Percentiles rank a stretch among this genome's conserved stretches.
Evolutionary conservation across 106 monocot species (phyloP).

Genomic region (Vanilla planifolia): DNA sequence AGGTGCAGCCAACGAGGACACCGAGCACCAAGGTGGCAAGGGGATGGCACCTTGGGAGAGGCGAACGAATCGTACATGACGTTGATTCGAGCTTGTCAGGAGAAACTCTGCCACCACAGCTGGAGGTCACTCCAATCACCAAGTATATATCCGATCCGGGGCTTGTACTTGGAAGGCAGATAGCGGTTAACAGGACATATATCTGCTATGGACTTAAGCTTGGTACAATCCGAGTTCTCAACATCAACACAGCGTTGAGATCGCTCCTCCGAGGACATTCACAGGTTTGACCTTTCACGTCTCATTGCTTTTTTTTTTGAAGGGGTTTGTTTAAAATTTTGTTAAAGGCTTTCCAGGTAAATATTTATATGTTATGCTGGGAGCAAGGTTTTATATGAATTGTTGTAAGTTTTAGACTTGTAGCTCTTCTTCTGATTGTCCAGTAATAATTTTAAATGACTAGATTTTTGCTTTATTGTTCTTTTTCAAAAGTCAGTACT

Average conservation of each 20-base stretch:
- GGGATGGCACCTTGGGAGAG: slow-evolving; percentile 44
- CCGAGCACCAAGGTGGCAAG: slow-evolving; percentile 71
- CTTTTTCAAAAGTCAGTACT: no score
- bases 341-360: no score
- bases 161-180: slow-evolving; percentile 92
- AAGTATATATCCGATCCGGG: slow-evolving; percentile 92
- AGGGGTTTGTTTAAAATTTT: no score
- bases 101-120: slow-evolving; percentile 74
- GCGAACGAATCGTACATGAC: slow-evolving; percentile 65
- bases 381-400: neutral
- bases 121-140: slow-evolving; percentile 95
- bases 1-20: slow-evolving; percentile 31
- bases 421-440: no score
- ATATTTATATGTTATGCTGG: neutral
- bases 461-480: no score
- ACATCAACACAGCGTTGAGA: slow-evolving; percentile 88
- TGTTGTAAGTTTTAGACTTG: no score
- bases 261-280: slow-evolving; percentile 81
- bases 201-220: slow-evolving; percentile 90
- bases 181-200: slow-evolving; percentile 86
- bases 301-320: neutral
- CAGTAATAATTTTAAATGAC: no score
- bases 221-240: slow-evolving; percentile 82
- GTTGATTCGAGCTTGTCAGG: slow-evolving; percentile 66
- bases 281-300: slow-evolving; percentile 42